Conservation (phyloP, 768 basidiomycete genomes). For the Mycena alexandri region DNA sequence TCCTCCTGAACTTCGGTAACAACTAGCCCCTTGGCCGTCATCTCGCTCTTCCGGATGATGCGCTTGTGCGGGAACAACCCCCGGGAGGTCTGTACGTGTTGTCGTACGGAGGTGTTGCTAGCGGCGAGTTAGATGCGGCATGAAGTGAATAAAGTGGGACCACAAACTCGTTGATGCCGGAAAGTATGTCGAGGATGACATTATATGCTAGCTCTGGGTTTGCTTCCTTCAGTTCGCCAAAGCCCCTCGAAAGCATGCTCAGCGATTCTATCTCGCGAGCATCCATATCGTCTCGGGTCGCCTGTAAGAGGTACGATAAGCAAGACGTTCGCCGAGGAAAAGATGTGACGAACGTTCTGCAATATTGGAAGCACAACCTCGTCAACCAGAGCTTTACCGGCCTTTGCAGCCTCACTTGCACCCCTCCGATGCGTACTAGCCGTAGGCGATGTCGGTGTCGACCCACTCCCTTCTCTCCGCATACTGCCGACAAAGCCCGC, state of each 20-base stretch:
- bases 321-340: slow-evolving; percentile 24
- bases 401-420: slow-evolving; percentile 70
- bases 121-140: slow-evolving; percentile 24
- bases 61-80: slow-evolving; percentile 86
- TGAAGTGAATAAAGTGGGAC: slow-evolving; percentile 45
- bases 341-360: slow-evolving; percentile 66
- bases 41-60: slow-evolving; percentile 83
- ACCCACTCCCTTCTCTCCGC: slow-evolving; percentile 65
- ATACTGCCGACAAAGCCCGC: slow-evolving; percentile 85
- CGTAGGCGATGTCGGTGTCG: slow-evolving; percentile 63
- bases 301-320: slow-evolving; percentile 52
- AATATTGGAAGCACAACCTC: slow-evolving; percentile 88
- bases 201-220: slow-evolving; percentile 91
- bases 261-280: slow-evolving; percentile 90
- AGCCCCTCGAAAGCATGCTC: slow-evolving; percentile 91
- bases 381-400: slow-evolving; percentile 79
- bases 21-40: slow-evolving; percentile 86
- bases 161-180: slow-evolving; percentile 91
- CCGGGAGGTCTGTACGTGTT: slow-evolving; percentile 86
- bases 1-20: slow-evolving; percentile 88
- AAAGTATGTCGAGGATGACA: slow-evolving; percentile 88
- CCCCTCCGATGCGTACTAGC: slow-evolving; percentile 61
- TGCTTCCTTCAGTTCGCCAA: slow-evolving; percentile 84
- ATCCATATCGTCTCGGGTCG: slow-evolving; percentile 87
- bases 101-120: slow-evolving; percentile 83